Conservation (phyloP, 805 yeast species). For the Candida germanica region DNA sequence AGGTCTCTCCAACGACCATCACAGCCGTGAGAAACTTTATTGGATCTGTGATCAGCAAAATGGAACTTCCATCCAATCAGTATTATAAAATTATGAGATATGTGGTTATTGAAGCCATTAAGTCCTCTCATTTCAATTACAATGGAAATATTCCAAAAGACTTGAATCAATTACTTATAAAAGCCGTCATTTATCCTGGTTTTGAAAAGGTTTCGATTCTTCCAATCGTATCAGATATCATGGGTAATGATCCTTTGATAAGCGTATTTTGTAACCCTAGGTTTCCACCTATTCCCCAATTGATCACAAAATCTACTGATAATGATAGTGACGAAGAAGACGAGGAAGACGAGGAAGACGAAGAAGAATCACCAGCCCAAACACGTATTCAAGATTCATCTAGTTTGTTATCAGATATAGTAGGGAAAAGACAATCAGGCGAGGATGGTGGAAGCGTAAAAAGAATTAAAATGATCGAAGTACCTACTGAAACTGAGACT, state of each 20-base stretch:
- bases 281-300: conserved; percentile 52
- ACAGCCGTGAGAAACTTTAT: conserved; percentile 45
- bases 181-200: conserved; percentile 69
- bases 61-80: conserved; percentile 58
- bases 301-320: conserved; percentile 29
- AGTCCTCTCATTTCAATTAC: conserved; percentile 19
- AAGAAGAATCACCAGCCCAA: conserved; percentile 21
- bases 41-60: conserved; percentile 43
- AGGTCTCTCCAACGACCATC: conserved; percentile 38
- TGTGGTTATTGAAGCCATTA: conserved; percentile 33
- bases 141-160: conserved; percentile 24
- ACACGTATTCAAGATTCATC: too few species aligned
- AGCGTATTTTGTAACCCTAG: conserved; percentile 72
- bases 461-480: conserved; percentile 11
- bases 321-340: conserved; percentile 39
- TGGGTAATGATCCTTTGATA: conserved; percentile 49
- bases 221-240: conserved; percentile 61
- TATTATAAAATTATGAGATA: conserved; percentile 52
- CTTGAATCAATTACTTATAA: conserved; percentile 40
- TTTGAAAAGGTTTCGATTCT: conserved; percentile 59
- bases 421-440: conserved; percentile 23
- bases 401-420: conserved; percentile 6
- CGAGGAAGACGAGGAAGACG: conserved; percentile 31
- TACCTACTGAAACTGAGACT: neutral
- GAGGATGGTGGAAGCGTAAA: conserved; percentile 19